phyloP scores from a whole-genome alignment of 371 early-diverging fungal species.

The Ordospora colligata region DNA sequence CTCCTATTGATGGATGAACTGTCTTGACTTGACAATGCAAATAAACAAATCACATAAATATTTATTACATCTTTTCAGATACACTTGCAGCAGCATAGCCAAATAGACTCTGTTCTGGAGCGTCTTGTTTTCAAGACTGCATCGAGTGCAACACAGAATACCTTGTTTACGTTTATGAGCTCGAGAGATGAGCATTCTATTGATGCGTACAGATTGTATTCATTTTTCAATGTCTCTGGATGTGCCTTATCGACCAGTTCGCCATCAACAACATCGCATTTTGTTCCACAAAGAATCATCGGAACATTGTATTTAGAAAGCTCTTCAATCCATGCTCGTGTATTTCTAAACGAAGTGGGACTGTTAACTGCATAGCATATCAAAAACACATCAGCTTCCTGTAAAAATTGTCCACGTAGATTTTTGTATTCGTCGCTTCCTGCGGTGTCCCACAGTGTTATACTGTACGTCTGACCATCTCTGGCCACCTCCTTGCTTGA shows the following conservation, averaged over 20 bases:
- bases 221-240: neutral
- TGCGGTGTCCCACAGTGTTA: conserved; percentile 80
- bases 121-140: conserved; percentile 65
- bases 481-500: conserved; percentile 67
- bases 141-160: conserved; percentile 89
- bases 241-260: neutral
- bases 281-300: conserved; percentile 89
- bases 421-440: conserved; percentile 75
- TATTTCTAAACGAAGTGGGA: conserved; percentile 70
- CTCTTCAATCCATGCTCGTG: conserved; percentile 75
- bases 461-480: conserved; percentile 66
- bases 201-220: conserved; percentile 74
- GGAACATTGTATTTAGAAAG: conserved; percentile 82
- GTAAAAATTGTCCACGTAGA: conserved; percentile 71
- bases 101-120: neutral
- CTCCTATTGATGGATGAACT: neutral
- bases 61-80: neutral
- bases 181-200: conserved; percentile 94
- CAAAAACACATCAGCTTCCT: conserved; percentile 75
- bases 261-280: conserved; percentile 80
- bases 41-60: neutral
- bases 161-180: conserved; percentile 86
- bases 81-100: neutral
- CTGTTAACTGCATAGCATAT: conserved; percentile 72
- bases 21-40: neutral